Conservation (phyloP, 768 basidiomycete genomes). For the Leccinum aurantiacum region DNA sequence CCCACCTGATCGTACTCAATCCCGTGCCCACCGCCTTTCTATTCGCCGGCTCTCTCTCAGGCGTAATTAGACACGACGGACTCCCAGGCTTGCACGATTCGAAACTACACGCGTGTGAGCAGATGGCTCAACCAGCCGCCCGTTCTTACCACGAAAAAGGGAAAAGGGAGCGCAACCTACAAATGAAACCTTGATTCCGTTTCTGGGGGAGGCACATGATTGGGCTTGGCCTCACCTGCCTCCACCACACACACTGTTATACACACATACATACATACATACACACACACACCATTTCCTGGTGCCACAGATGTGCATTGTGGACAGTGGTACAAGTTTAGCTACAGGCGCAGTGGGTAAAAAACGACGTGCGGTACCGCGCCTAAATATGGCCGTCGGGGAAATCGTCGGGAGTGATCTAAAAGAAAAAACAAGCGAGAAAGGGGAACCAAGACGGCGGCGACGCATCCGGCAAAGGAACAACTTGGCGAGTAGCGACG, state of each 20-base stretch:
- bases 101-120: conserved; percentile 23
- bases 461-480: not conserved
- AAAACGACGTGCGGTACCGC: conserved; percentile 16
- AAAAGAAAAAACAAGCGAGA: not conserved
- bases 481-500: not conserved
- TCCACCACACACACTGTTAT: not conserved
- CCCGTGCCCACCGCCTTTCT: not conserved
- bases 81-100: conserved; percentile 23
- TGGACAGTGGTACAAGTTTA: conserved; percentile 14
- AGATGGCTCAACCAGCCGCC: conserved; percentile 3
- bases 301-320: not conserved
- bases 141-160: conserved; percentile 4
- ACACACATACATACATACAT: no score
- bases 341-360: not conserved
- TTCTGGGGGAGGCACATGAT: conserved; percentile 2
- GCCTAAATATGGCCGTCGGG: conserved; percentile 10
- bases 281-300: not conserved
- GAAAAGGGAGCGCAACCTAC: not conserved
- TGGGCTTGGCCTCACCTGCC: conserved; percentile 5
- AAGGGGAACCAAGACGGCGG: not conserved
- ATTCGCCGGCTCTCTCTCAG: conserved; percentile 21
- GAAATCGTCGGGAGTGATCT: conserved; percentile 3
- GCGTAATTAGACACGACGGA: conserved; percentile 13
- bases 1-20: conserved; percentile 1
- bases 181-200: conserved; percentile 25